Evolutionary conservation across 129 eudicot species (phyloP).

Genomic region (Flaveria brownii): DNA sequence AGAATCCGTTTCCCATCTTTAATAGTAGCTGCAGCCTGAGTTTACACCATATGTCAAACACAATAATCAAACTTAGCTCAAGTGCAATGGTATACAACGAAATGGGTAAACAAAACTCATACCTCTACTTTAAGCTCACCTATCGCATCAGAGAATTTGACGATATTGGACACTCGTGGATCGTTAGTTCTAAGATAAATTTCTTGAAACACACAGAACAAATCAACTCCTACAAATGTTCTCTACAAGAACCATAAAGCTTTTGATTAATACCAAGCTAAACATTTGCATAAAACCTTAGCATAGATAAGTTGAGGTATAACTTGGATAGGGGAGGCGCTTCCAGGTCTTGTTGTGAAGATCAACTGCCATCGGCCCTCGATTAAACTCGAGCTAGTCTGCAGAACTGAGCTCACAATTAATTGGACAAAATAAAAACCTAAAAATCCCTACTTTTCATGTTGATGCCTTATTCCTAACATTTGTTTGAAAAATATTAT

Average conservation of each 20-base stretch:
- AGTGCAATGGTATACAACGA: neutral
- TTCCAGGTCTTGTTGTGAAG: slow-evolving; percentile 95
- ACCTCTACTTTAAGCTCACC: slow-evolving; percentile 99
- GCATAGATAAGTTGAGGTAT: neutral
- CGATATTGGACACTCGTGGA: slow-evolving; percentile 93
- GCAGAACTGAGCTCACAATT: slow-evolving; percentile 36
- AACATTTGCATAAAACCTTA: neutral
- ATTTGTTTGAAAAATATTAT: neutral
- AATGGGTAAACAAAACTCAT: slow-evolving; percentile 13
- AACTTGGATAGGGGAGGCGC: slow-evolving; percentile 96
- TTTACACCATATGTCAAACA: slow-evolving; percentile 13
- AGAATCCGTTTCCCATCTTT: slow-evolving; percentile 78
- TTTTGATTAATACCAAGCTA: slow-evolving; percentile 18
- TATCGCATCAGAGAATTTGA: slow-evolving; percentile 80
- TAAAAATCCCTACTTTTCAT: neutral
- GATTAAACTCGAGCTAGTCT: slow-evolving; percentile 88
- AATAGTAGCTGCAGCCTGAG: slow-evolving; percentile 82
- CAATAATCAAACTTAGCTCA: neutral
- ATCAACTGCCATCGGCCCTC: slow-evolving; percentile 95
- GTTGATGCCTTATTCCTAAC: neutral
- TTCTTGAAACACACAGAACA: slow-evolving; percentile 92
- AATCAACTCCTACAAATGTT: slow-evolving; percentile 96
- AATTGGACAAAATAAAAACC: neutral
- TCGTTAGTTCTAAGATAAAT: slow-evolving; percentile 76
- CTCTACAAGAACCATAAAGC: slow-evolving; percentile 50